phyloP scores from a whole-genome alignment of 495 filamentous ascomycete species.

The Polyplosphaeria fusca region DNA sequence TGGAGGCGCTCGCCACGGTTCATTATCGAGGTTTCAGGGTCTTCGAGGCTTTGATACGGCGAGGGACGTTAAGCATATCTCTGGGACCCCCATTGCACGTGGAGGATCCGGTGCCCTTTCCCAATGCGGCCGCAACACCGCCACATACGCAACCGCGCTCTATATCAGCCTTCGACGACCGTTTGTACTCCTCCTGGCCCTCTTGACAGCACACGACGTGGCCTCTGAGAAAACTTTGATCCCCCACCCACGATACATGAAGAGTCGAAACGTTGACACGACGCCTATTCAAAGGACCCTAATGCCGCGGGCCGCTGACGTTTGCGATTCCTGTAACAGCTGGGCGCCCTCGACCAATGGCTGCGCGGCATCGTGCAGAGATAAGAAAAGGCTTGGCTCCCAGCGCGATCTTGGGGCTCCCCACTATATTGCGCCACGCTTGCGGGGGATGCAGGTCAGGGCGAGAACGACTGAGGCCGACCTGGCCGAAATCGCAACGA shows the following conservation, averaged over 20 bases:
- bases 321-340: neutral
- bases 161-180: neutral
- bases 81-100: slow-evolving; percentile 19
- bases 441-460: slow-evolving; percentile 10
- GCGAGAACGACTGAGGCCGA: slow-evolving; percentile 1
- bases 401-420: neutral
- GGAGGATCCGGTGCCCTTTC: slow-evolving; percentile 7
- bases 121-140: slow-evolving; percentile 4
- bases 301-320: neutral
- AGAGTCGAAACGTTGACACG: neutral
- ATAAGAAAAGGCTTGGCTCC: slow-evolving; percentile 1
- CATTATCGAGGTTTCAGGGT: slow-evolving; percentile 1
- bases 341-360: neutral
- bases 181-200: too few species aligned
- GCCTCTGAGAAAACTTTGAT: too few species aligned
- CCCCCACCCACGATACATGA: too few species aligned
- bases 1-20: too few species aligned
- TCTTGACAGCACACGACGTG: too few species aligned
- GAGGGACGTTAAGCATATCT: neutral
- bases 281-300: neutral
- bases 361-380: neutral
- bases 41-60: slow-evolving; percentile 9
- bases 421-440: slow-evolving; percentile 14
- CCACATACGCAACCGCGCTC: neutral
- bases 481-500: slow-evolving; percentile 23